These are phyloP conservation scores for Quercus robur DNA, from an alignment of 306 rosid genomes.

Conservation along the genomic window DNA sequence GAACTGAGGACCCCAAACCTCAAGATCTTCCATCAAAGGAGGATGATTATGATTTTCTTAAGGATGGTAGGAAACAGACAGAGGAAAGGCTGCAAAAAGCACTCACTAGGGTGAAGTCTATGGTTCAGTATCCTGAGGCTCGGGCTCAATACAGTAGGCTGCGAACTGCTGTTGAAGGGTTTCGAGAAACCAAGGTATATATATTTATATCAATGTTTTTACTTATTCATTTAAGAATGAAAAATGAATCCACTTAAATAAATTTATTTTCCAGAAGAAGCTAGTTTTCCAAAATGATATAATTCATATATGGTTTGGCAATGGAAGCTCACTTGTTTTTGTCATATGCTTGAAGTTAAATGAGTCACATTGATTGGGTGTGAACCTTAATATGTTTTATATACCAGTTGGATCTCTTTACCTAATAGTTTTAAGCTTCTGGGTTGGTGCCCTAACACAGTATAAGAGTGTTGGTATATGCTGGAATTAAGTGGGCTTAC, in stretches of 20 bases:
- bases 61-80: conserved; percentile 80
- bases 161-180: conserved; percentile 73
- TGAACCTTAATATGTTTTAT: background rate
- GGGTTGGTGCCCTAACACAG: background rate
- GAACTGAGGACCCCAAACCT: conserved; percentile 36
- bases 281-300: background rate
- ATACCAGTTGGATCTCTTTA: background rate
- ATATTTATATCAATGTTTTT: background rate
- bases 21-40: conserved; percentile 35
- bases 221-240: background rate
- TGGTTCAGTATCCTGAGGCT: conserved; percentile 95
- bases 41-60: conserved; percentile 82
- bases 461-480: background rate
- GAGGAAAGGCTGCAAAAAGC: conserved; percentile 91
- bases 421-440: background rate
- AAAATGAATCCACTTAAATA: background rate
- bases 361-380: background rate
- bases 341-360: background rate
- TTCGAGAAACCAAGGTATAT: conserved; percentile 75
- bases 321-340: background rate
- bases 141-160: conserved; percentile 87
- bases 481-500: no score
- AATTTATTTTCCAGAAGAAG: background rate
- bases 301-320: background rate
- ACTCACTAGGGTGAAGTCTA: conserved; percentile 83